A percentile compares a stretch with the other conserved stretches of the same genome.
Evolutionary conservation across 768 basidiomycete species (phyloP).

Genomic region (Auriscalpium orientale): DNA sequence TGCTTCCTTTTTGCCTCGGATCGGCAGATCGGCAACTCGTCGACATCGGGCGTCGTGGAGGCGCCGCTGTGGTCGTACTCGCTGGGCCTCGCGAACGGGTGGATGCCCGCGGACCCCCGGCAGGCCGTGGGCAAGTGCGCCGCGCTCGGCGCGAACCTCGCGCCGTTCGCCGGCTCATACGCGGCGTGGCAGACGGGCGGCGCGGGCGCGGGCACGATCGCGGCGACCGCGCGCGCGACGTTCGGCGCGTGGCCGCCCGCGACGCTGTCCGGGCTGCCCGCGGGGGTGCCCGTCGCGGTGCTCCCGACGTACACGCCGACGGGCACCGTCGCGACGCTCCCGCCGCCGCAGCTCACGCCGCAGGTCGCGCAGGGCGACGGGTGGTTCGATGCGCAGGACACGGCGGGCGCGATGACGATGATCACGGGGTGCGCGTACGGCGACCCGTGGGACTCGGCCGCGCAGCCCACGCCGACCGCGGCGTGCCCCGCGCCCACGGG

Average conservation of each 20-base stretch:
- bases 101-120: conserved; percentile 73
- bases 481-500: neutral
- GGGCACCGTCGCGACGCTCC: conserved; percentile 47
- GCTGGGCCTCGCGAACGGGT: conserved; percentile 64
- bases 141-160: conserved; percentile 36
- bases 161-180: conserved; percentile 37
- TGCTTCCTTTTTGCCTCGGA: neutral
- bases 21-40: conserved; percentile 50
- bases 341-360: conserved; percentile 45
- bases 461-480: conserved; percentile 12
- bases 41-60: conserved; percentile 37
- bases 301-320: conserved; percentile 62
- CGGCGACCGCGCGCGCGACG: conserved; percentile 29
- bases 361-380: conserved; percentile 37
- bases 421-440: conserved; percentile 62
- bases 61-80: conserved; percentile 66
- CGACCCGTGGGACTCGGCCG: conserved; percentile 37
- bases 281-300: conserved; percentile 23
- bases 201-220: conserved; percentile 43
- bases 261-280: conserved; percentile 36
- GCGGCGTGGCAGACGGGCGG: conserved; percentile 65
- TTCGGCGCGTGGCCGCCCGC: conserved; percentile 51
- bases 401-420: conserved; percentile 44
- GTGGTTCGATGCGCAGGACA: conserved; percentile 51
- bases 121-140: conserved; percentile 57